Percentiles rank a stretch among this genome's conserved stretches.
These are phyloP conservation scores for Trichosporon sp. DNA, from an alignment of 1,284 basidiomycete genomes.

Conservation along the genomic window DNA sequence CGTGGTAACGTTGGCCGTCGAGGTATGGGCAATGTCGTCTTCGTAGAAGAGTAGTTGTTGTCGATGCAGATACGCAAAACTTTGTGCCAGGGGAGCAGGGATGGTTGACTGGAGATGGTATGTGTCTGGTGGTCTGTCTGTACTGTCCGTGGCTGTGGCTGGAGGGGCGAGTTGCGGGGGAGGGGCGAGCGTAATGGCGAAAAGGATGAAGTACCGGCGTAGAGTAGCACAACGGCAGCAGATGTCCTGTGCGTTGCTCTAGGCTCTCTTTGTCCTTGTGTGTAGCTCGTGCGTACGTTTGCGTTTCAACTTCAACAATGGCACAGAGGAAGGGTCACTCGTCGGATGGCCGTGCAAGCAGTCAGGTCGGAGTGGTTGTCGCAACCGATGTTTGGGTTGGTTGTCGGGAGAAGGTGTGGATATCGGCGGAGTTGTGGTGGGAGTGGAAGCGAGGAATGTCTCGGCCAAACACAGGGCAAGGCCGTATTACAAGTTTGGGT, in stretches of 20 bases:
- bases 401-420: neutral
- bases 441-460: neutral
- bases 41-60: neutral
- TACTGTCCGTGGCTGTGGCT: constrained; percentile 20
- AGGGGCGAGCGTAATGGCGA: constrained; percentile 14
- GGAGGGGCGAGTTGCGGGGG: constrained; percentile 14
- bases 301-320: constrained; percentile 13
- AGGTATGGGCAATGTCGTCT: constrained; percentile 1
- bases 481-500: neutral
- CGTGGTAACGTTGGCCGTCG: neutral
- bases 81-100: constrained; percentile 15
- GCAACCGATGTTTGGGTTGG: constrained; percentile 14
- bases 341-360: constrained; percentile 17
- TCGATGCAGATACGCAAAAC: constrained; percentile 11
- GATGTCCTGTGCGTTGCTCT: constrained; percentile 19
- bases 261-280: constrained; percentile 15
- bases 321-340: neutral
- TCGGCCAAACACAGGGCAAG: neutral
- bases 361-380: neutral
- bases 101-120: constrained; percentile 10
- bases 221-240: constrained; percentile 1
- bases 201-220: constrained; percentile 9
- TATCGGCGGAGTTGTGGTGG: neutral
- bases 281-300: constrained; percentile 16
- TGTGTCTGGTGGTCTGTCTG: constrained; percentile 16